Percentiles rank a stretch among this genome's conserved stretches.
These are phyloP conservation scores for Trichoderma harzianum DNA, from an alignment of 2,329 filamentous ascomycete genomes.

Conservation along the genomic window DNA sequence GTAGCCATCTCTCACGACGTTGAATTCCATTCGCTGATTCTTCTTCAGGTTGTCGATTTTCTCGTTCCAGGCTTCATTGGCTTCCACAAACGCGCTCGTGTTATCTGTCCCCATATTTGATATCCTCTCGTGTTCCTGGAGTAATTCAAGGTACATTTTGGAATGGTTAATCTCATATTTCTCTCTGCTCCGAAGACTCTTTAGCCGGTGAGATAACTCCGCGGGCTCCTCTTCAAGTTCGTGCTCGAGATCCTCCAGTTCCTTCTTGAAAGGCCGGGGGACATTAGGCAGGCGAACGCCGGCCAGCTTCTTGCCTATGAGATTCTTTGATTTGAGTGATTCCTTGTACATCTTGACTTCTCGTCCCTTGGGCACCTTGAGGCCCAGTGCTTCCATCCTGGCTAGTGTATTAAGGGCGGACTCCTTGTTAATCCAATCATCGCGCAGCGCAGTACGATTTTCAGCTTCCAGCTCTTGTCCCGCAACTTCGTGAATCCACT, in stretches of 20 bases:
- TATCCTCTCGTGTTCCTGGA: constrained; percentile 33
- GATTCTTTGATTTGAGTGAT: constrained; percentile 23
- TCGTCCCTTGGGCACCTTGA: constrained; percentile 45
- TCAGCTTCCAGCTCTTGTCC: constrained; percentile 34
- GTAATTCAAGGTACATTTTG: constrained; percentile 29
- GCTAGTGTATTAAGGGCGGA: constrained; percentile 39
- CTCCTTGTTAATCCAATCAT: constrained; percentile 46
- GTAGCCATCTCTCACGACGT: constrained; percentile 50
- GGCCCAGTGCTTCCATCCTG: constrained; percentile 45
- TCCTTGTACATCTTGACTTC: constrained; percentile 32
- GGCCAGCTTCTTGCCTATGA: constrained; percentile 29
- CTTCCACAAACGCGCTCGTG: constrained; percentile 27
- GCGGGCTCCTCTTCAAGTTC: constrained; percentile 20
- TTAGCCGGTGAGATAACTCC: constrained; percentile 24
- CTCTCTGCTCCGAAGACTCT: constrained; percentile 30
- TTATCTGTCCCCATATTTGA: constrained; percentile 22
- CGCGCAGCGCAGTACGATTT: constrained; percentile 38
- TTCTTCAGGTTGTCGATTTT: constrained; percentile 33
- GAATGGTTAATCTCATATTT: constrained; percentile 24
- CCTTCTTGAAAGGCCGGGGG: constrained; percentile 41
- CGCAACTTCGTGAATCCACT: constrained; percentile 58
- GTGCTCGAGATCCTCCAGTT: constrained; percentile 40
- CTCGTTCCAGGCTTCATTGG: constrained; percentile 35
- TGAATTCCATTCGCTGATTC: constrained; percentile 36
- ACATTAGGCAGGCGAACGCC: constrained; percentile 29